Percentiles rank a stretch among this genome's conserved stretches.
phyloP scores from a whole-genome alignment of 176 grass and related monocot species.

The Phoenix roebelenii region DNA sequence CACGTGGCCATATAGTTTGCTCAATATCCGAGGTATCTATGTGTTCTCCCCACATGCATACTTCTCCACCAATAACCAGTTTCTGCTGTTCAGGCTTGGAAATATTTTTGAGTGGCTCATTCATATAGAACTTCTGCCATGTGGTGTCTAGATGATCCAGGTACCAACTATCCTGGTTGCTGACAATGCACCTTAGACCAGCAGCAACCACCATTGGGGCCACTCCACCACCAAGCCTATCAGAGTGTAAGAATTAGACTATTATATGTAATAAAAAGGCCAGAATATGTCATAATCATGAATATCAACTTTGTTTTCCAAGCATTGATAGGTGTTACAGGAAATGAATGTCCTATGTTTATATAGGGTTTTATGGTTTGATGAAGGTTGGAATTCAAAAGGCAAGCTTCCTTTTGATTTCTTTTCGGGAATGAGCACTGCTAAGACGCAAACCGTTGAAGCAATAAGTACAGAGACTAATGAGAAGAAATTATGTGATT shows the following conservation, averaged over 20 bases:
- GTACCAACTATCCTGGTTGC: conserved; percentile 92
- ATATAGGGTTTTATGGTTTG: no score
- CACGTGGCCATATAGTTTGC: conserved; percentile 91
- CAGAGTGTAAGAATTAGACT: background rate
- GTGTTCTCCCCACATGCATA: conserved; percentile 85
- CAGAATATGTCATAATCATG: no score
- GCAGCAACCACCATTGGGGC: conserved; percentile 60
- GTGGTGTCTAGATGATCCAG: conserved; percentile 79
- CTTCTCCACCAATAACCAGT: conserved; percentile 73
- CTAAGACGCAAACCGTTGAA: no score
- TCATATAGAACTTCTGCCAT: conserved; percentile 77
- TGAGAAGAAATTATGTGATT: no score
- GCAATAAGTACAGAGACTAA: no score
- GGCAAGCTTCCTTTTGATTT: no score
- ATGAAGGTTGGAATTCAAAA: no score
- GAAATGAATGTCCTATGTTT: no score
- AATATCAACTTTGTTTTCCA: no score
- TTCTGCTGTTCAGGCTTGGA: conserved; percentile 48
- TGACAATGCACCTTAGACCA: conserved; percentile 84
- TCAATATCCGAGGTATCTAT: conserved; percentile 84
- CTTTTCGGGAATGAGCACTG: no score
- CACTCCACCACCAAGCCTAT: conserved; percentile 62
- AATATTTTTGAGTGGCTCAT: conserved; percentile 73
- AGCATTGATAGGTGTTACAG: no score
- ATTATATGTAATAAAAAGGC: no score